Evolutionary conservation across 805 yeast species (phyloP).

Genomic region (Saturnispora kantuleensis): DNA sequence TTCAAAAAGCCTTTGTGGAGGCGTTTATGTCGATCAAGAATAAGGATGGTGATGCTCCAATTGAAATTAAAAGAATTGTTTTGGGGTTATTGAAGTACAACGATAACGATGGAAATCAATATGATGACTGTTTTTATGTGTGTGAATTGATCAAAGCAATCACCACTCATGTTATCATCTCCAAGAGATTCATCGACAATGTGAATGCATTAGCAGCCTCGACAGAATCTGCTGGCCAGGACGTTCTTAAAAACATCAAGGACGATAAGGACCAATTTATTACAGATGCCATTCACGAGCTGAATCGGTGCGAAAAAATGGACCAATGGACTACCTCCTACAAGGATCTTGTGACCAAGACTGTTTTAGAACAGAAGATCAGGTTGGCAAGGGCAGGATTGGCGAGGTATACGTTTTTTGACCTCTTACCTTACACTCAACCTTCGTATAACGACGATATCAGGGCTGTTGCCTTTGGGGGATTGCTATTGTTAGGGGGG

Average conservation of each 20-base stretch:
- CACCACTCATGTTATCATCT: slow-evolving; percentile 25
- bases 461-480: slow-evolving; percentile 59
- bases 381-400: slow-evolving; percentile 48
- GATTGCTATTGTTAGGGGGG: slow-evolving; percentile 67
- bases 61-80: slow-evolving; percentile 49
- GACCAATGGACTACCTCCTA: slow-evolving; percentile 83
- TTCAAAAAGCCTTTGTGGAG: slow-evolving; percentile 59
- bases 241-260: slow-evolving; percentile 4
- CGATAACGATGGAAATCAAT: slow-evolving; percentile 73
- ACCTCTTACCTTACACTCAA: slow-evolving; percentile 44
- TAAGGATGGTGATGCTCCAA: slow-evolving; percentile 47
- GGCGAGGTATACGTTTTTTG: slow-evolving; percentile 41
- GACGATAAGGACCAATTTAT: slow-evolving; percentile 31
- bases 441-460: slow-evolving; percentile 39
- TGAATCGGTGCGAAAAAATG: slow-evolving; percentile 65
- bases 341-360: slow-evolving; percentile 42
- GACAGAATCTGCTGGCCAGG: slow-evolving; percentile 1
- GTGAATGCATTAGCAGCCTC: slow-evolving; percentile 17
- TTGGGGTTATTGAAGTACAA: slow-evolving; percentile 70
- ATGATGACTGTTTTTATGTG: slow-evolving; percentile 62
- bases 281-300: slow-evolving; percentile 47
- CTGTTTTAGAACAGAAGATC: slow-evolving; percentile 52
- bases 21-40: slow-evolving; percentile 55
- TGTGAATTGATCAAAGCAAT: slow-evolving; percentile 47
- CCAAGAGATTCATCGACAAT: slow-evolving; percentile 18